Evolutionary conservation across 176 grass and related monocot genomes (phyloP).

Genomic region (Ensete ventricosum): DNA sequence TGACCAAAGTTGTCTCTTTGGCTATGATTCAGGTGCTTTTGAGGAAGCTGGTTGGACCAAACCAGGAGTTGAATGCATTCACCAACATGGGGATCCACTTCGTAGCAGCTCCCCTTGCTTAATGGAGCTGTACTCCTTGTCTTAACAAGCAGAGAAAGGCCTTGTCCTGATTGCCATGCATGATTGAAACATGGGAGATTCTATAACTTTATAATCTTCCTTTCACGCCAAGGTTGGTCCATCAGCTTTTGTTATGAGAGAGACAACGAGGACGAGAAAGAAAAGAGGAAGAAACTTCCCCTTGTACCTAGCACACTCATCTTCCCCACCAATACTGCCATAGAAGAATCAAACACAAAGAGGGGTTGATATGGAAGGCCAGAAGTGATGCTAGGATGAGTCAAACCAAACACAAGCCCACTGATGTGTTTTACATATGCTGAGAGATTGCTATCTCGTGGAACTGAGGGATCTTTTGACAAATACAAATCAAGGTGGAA

Average conservation of each 20-base stretch:
- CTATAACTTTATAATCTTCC: neutral
- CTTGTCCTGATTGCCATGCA: constrained; percentile 6
- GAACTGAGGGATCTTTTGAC: too few species aligned
- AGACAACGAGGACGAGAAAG: neutral
- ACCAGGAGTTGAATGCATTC: too few species aligned
- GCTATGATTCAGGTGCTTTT: too few species aligned
- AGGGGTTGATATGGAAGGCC: neutral
- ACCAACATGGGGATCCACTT: too few species aligned
- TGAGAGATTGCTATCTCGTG: too few species aligned
- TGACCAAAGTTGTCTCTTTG: too few species aligned
- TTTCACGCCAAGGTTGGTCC: constrained; percentile 11
- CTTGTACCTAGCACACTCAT: constrained; percentile 14
- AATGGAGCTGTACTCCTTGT: neutral
- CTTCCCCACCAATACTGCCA: neutral
- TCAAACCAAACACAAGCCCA: neutral
- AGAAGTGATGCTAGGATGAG: neutral
- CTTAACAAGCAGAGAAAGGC: neutral
- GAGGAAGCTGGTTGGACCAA: too few species aligned
- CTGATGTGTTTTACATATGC: too few species aligned
- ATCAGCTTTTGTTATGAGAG: neutral
- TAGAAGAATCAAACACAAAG: too few species aligned
- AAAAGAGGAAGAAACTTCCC: neutral
- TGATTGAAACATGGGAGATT: neutral
- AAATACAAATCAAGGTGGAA: too few species aligned
- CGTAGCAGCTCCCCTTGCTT: too few species aligned